Evolutionary conservation across 202 grass and related monocot genomes (phyloP).

Genomic region (Zoysia matrella): DNA sequence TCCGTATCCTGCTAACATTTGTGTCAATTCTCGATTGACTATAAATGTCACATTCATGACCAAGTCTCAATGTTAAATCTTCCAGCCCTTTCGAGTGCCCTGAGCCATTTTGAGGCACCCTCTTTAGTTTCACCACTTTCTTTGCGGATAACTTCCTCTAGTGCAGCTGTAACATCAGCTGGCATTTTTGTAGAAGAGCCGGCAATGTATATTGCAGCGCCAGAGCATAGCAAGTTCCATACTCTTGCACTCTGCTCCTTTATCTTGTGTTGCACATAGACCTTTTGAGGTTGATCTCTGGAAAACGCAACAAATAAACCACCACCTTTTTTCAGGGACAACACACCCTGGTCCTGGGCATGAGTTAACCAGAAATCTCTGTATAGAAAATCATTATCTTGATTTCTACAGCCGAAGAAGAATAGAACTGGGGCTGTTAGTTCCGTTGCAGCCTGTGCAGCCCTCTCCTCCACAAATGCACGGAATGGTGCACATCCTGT

Average conservation of each 20-base stretch:
- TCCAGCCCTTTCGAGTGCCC: conserved; percentile 67
- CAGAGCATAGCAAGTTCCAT: conserved; percentile 66
- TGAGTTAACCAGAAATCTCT: conserved; percentile 86
- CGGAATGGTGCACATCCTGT: conserved; percentile 92
- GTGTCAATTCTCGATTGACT: neutral
- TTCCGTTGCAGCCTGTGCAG: conserved; percentile 45
- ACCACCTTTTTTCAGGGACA: conserved; percentile 70
- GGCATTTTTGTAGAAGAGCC: conserved; percentile 93
- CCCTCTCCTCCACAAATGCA: conserved; percentile 80
- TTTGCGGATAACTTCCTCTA: conserved; percentile 75
- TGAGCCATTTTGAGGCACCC: conserved; percentile 67
- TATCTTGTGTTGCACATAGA: conserved; percentile 96
- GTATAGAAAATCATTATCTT: conserved; percentile 77
- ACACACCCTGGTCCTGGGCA: conserved; percentile 59
- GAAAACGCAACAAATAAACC: conserved; percentile 93
- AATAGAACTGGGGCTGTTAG: conserved; percentile 70
- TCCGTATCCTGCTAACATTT: neutral
- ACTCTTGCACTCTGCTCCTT: conserved; percentile 78
- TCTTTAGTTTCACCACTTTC: conserved; percentile 54
- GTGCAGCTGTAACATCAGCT: conserved; percentile 68
- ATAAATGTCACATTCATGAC: conserved; percentile 50
- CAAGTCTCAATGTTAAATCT: conserved; percentile 81
- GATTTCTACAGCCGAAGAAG: conserved; percentile 87
- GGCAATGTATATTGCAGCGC: conserved; percentile 72
- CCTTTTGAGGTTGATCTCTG: conserved; percentile 81